Percentiles rank a stretch among this genome's conserved stretches.
Evolutionary conservation across 768 basidiomycete species (phyloP).

Genomic region (Crucibulum laeve): DNA sequence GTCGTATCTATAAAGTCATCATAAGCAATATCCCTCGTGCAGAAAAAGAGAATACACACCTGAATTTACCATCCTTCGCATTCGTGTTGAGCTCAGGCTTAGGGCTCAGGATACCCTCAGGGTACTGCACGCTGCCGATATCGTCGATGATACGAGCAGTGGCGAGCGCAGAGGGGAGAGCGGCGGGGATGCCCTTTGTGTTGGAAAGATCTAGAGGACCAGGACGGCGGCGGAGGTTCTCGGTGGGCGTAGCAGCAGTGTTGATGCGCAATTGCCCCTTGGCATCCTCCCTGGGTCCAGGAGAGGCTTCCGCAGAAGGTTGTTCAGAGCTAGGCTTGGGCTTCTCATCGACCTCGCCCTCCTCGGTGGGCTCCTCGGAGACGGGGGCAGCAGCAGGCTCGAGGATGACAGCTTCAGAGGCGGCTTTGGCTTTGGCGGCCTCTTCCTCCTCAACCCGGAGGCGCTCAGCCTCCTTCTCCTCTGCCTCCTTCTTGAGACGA

Average conservation of each 20-base stretch:
- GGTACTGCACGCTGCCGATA: conserved; percentile 73
- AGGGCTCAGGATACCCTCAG: conserved; percentile 79
- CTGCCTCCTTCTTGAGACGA: conserved; percentile 27
- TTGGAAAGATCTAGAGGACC: conserved; percentile 68
- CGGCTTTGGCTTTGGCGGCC: conserved; percentile 27
- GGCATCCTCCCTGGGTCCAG: conserved; percentile 37
- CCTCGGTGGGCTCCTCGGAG: conserved; percentile 23
- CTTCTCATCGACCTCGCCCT: conserved; percentile 47
- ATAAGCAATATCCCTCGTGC: background rate
- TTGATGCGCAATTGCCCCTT: conserved; percentile 65
- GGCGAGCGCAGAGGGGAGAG: conserved; percentile 64
- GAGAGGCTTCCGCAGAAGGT: conserved; percentile 23
- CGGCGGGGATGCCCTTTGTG: conserved; percentile 37
- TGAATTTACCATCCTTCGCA: conserved; percentile 85
- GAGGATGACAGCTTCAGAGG: conserved; percentile 11
- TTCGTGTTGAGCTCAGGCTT: conserved; percentile 79
- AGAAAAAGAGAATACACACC: conserved; percentile 34
- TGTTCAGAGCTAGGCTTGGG: conserved; percentile 40
- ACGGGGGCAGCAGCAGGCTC: conserved; percentile 22
- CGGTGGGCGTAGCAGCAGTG: conserved; percentile 42
- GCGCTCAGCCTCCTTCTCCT: conserved; percentile 25
- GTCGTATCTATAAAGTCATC: conserved; percentile 64
- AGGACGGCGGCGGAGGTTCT: conserved; percentile 47
- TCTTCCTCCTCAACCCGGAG: conserved; percentile 22
- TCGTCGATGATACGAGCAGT: conserved; percentile 86